Conservation (phyloP, 306 rosid genomes). For the Cucurbita moschata region DNA sequence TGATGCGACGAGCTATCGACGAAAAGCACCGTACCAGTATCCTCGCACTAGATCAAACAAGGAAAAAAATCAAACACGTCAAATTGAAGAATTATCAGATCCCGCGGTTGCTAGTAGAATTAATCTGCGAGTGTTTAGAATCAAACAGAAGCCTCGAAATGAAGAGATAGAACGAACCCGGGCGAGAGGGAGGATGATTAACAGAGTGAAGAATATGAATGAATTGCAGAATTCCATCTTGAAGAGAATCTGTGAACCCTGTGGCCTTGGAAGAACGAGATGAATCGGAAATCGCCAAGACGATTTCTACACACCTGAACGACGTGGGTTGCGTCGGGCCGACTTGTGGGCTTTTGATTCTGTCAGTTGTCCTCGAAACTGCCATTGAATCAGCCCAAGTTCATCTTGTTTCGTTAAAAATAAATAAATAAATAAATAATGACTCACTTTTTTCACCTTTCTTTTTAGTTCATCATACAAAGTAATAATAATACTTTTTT, state of each 20-base stretch:
- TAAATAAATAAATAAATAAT: too few species aligned
- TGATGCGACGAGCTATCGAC: constrained; percentile 27
- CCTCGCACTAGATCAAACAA: constrained; percentile 22
- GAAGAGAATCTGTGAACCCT: constrained; percentile 2
- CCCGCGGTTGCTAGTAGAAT: neutral
- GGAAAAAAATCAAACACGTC: neutral
- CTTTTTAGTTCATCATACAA: neutral
- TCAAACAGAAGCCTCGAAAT: neutral
- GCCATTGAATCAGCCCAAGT: neutral
- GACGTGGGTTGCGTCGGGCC: neutral
- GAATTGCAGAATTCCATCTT: constrained; percentile 11
- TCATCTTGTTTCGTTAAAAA: neutral
- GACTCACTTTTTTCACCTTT: neutral
- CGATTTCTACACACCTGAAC: neutral
- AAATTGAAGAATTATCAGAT: constrained; percentile 20
- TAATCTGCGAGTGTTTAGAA: neutral
- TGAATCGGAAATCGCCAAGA: neutral
- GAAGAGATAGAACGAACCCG: constrained; percentile 17
- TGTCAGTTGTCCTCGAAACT: neutral
- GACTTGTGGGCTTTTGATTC: constrained; percentile 4
- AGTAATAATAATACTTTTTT: too few species aligned
- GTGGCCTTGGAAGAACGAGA: constrained; percentile 3
- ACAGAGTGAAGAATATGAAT: constrained; percentile 12
- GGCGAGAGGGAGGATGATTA: constrained; percentile 19
- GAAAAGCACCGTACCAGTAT: constrained; percentile 24